Base-by-base conservation (phyloP, 768 basidiomycete genomes). In the Amanita pseudoporphyria region DNA sequence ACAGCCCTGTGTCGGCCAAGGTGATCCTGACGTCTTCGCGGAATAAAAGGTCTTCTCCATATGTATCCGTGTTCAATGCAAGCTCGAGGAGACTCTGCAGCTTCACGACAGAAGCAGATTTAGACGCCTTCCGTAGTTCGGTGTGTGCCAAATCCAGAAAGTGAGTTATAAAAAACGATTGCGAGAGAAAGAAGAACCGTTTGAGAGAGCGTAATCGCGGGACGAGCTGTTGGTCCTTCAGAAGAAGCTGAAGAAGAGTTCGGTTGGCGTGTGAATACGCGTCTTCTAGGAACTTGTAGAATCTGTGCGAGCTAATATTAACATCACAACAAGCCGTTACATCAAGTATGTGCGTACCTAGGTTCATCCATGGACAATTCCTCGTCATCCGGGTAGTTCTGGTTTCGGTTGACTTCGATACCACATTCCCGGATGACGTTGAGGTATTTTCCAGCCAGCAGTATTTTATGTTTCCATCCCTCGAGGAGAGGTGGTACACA, bases 381-480 rank as follows among this genome's bases (percentile, higher is more conserved):
- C 24, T 75, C 71, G 1, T 76, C 70, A 45, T 67, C 59, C 10
- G 64, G 52, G 38, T 70, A 58, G 52, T 65, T 60, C 42, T 70
- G 58, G 54, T 74, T 73, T 49, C 76, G 66, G 50, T 74, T 74
- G 46, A 91, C 77, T 67, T 92, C 92, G 44, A 93, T 91, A 10
- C 95, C 94, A 57, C 95, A 99, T 68, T 98, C 96, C 26, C 90
- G 78, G 40, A 99, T 95, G 21, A 98, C 96, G 56, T 99, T 99
- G 18, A 98, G 72, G 58, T 99, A 99, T 71, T 99, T 99, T 7
- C 96, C 96, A 9, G 96, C 95, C 0, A 98, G 76, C 36, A 98
- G 71, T 48, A 98, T 84, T 71, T 98, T 98, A 65, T 90, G 86
- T 65, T 97, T 97, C 94, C 94, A 97, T n/a, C 80, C 78, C 59